A percentile compares a stretch with the other conserved stretches of the same genome.
These are phyloP conservation scores for Prototheca wickerhamii DNA, from an alignment of 163 green algal species.

Conservation along the genomic window DNA sequence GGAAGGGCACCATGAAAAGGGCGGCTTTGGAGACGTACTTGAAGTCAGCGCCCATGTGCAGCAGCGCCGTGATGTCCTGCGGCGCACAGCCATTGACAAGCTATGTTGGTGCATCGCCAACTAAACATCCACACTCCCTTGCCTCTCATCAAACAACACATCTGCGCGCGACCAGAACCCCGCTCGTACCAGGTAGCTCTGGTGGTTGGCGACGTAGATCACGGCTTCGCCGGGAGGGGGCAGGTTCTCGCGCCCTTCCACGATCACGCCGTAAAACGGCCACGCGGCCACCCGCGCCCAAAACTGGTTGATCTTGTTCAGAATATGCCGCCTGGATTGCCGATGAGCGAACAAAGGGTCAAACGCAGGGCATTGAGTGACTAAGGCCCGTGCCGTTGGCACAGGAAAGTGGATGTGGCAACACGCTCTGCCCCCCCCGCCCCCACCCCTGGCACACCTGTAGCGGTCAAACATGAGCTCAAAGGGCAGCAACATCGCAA, in stretches of 20 bases:
- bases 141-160: neutral
- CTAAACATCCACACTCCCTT: neutral
- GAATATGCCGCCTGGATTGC: neutral
- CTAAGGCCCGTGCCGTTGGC: neutral
- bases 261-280: constrained; percentile 36
- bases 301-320: constrained; percentile 64
- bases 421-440: neutral
- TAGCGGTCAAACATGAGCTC: constrained; percentile 74
- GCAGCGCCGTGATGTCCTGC: constrained; percentile 1
- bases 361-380: neutral
- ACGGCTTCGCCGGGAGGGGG: constrained; percentile 58
- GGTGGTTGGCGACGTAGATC: constrained; percentile 97
- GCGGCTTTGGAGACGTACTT: constrained; percentile 1
- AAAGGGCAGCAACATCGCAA: constrained; percentile 56
- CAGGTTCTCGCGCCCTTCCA: constrained; percentile 84
- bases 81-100: neutral
- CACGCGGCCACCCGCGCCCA: neutral
- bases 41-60: neutral
- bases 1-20: neutral
- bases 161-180: neutral
- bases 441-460: constrained; percentile 28
- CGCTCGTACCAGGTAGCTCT: constrained; percentile 71
- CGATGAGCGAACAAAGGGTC: neutral
- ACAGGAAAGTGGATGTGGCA: neutral
- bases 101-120: neutral